Evolutionary conservation across 2,329 filamentous ascomycete species (phyloP).

Genomic region (Alternaria gansuensis): DNA sequence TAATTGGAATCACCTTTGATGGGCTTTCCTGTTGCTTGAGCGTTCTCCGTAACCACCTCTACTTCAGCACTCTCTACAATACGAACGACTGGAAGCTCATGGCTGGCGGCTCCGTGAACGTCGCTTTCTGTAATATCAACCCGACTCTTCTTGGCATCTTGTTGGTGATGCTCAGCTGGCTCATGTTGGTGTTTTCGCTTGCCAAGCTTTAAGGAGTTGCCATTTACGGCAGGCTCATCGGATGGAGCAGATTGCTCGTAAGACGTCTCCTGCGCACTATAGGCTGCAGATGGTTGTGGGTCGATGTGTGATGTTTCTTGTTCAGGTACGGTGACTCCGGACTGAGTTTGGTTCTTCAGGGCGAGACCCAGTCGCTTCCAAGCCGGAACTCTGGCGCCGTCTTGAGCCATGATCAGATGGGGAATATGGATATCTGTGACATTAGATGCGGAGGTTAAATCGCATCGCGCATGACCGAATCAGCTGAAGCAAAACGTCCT

Average conservation of each 20-base stretch:
- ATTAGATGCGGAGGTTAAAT: slow-evolving; percentile 31
- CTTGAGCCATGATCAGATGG: slow-evolving; percentile 43
- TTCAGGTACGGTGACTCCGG: slow-evolving; percentile 42
- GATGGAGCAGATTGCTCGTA: slow-evolving; percentile 22
- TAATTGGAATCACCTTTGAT: slow-evolving; percentile 50
- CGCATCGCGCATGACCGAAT: slow-evolving; percentile 50
- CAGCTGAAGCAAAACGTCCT: slow-evolving; percentile 41
- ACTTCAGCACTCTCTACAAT: slow-evolving; percentile 20
- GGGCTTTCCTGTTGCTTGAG: slow-evolving; percentile 22
- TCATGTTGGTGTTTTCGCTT: slow-evolving; percentile 48
- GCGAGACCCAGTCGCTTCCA: slow-evolving; percentile 70
- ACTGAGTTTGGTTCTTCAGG: slow-evolving; percentile 62
- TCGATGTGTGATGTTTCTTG: slow-evolving; percentile 25
- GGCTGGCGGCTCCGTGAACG: slow-evolving; percentile 7
- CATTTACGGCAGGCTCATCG: slow-evolving; percentile 34
- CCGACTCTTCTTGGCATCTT: slow-evolving; percentile 43
- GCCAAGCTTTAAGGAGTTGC: slow-evolving; percentile 46
- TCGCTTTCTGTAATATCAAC: slow-evolving; percentile 17
- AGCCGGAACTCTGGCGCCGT: slow-evolving; percentile 55
- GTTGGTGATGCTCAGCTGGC: slow-evolving; percentile 37
- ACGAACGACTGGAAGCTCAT: slow-evolving; percentile 7
- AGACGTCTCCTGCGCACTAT: slow-evolving; percentile 16
- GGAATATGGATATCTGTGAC: slow-evolving; percentile 38
- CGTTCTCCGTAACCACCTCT: slow-evolving; percentile 15
- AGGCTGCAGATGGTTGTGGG: slow-evolving; percentile 17